These are phyloP conservation scores for Flaveria trinervia DNA, from an alignment of 129 eudicot species.

Conservation along the genomic window DNA sequence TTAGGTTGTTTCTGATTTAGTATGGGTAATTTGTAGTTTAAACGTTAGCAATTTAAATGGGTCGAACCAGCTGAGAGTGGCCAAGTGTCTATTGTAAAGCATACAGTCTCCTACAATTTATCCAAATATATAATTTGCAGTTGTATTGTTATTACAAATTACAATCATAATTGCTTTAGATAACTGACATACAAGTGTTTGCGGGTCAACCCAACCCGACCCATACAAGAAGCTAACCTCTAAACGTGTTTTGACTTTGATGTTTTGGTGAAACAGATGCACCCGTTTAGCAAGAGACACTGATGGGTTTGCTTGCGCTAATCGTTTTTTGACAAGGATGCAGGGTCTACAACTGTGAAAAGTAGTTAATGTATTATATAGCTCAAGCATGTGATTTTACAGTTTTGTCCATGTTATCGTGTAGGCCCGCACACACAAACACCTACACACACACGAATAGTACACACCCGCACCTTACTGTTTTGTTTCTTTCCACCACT, in stretches of 20 bases:
- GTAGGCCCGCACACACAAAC: background rate
- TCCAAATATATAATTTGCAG: background rate
- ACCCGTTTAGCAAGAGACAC: constrained; percentile 3
- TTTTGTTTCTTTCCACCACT: background rate
- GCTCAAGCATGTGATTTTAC: constrained; percentile 11
- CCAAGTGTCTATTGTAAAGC: background rate
- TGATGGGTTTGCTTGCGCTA: background rate
- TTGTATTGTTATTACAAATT: background rate
- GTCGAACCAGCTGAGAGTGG: background rate
- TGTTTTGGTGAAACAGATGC: constrained; percentile 16
- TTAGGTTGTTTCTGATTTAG: background rate
- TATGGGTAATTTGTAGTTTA: background rate
- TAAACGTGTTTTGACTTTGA: background rate
- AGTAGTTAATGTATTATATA: constrained; percentile 13
- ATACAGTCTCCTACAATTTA: background rate
- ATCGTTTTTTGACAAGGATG: background rate
- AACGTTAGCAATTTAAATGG: background rate
- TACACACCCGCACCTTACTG: background rate
- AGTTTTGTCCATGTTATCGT: background rate
- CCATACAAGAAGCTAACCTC: background rate
- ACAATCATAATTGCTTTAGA: background rate
- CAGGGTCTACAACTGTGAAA: constrained; percentile 3
- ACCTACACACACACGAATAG: background rate
- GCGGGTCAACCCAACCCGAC: background rate
- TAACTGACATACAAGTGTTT: background rate